Conservation (phyloP, 805 yeast genomes). For the Suhomyces sp. region DNA sequence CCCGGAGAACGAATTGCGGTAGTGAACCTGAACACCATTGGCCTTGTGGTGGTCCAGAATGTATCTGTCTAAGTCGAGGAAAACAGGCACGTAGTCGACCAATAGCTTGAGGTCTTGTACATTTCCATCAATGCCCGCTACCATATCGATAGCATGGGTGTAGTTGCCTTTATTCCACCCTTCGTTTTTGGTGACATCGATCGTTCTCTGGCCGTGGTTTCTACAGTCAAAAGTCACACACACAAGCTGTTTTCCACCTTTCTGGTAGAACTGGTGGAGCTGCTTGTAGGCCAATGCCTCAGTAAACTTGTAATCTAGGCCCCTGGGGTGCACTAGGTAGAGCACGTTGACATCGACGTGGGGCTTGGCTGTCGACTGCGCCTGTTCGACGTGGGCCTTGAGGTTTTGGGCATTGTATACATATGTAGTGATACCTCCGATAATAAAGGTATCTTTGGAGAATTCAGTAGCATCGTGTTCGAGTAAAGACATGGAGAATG, state of each 20-base stretch:
- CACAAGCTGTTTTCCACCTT: slow-evolving; percentile 27
- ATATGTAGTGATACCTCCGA: slow-evolving; percentile 48
- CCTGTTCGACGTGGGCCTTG: slow-evolving; percentile 20
- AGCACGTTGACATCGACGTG: slow-evolving; percentile 31
- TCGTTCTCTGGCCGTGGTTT: slow-evolving; percentile 52
- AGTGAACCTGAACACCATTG: slow-evolving; percentile 20
- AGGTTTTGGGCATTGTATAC: slow-evolving; percentile 40
- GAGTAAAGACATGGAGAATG: slow-evolving; percentile 12
- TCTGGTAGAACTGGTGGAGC: slow-evolving; percentile 23
- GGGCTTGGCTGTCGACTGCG: slow-evolving; percentile 18
- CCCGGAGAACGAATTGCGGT: slow-evolving; percentile 44
- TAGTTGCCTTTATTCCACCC: slow-evolving; percentile 49
- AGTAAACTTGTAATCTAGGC: slow-evolving; percentile 34
- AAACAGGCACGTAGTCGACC: slow-evolving; percentile 44
- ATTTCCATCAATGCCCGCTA: slow-evolving; percentile 46
- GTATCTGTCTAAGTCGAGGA: slow-evolving; percentile 31
- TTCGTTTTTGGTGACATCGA: slow-evolving; percentile 32
- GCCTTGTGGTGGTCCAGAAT: slow-evolving; percentile 15
- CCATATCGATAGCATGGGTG: slow-evolving; percentile 51
- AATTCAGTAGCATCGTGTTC: slow-evolving; percentile 13
- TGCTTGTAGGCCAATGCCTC: slow-evolving; percentile 40
- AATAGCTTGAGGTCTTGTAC: slow-evolving; percentile 43
- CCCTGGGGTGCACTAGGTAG: slow-evolving; percentile 48
- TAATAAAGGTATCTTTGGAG: slow-evolving; percentile 12
- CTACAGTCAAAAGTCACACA: slow-evolving; percentile 52